Base-by-base conservation (phyloP, 208 protist species). In the Borovskyia barvae region DNA sequence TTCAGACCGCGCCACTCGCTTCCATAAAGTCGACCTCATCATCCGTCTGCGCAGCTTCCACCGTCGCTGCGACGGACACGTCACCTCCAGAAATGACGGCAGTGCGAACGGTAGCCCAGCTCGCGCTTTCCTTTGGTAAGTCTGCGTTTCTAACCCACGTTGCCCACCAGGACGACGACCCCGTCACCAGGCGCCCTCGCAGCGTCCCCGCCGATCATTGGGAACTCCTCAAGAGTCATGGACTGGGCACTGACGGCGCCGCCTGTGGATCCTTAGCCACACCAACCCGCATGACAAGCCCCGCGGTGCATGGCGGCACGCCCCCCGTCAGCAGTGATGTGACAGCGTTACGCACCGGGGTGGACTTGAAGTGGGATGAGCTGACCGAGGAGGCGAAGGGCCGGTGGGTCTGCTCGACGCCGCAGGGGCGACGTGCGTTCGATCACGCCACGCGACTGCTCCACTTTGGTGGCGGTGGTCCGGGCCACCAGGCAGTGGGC, bases 81-180 rank as follows among this genome's bases (percentile, higher is more conserved):
- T 20, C 20, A 15, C 29, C 40, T 28, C 26, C 12, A 5, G 14
- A 5, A 7, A n/a, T 33, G 0, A n/a, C 9, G 39, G 32, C 33
- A 2, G 48, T 35, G 48, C 36, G 20, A 12, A 30, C 35, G 5
- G 56, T 51, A 14, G 9, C 48, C 51, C 40, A 20, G 25, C 56
- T 60, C 17, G 66, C 57, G 26, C 17, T 54, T 30, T 65, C 69
- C 15, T 70, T 37, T 19, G 70, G 61, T 26, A 71, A 58, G 41
- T 55, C 70, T 14, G 63, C 70, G 4, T 69, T 62, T 6, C 41
- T 72, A 17, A 66, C 63, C 9, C 70, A 77, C 58, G 36, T 72
- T 1, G 64, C 65, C 5, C 70, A 77, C 51, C 63, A 77, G 40
- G 57, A 62, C 28, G 36, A 66, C 37, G 30, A 61, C 49, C 8